Conservation (phyloP, 1,284 basidiomycete species). For the Ustilago tritici region DNA sequence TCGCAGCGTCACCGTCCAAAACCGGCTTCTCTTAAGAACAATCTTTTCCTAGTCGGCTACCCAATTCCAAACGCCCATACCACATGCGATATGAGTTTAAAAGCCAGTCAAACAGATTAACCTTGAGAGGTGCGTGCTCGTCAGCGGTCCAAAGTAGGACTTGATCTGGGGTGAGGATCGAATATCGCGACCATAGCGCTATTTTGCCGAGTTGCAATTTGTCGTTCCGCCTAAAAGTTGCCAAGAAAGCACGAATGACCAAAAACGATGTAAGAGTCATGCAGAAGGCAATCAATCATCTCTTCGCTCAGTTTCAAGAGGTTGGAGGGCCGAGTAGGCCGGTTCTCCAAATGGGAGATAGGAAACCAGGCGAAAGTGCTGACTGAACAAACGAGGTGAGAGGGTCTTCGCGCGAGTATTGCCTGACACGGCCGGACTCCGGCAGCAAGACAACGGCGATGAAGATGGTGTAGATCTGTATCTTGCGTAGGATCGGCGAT, state of each 20-base stretch:
- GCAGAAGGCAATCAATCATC: no score
- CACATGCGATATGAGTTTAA: neutral
- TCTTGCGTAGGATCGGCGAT: neutral
- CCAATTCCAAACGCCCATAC: neutral
- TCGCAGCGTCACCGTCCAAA: neutral
- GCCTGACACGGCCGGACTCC: neutral
- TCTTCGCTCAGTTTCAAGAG: neutral
- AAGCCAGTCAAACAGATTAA: slow-evolving; percentile 2
- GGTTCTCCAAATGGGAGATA: no score
- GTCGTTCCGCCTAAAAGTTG: neutral
- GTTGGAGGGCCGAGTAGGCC: neutral
- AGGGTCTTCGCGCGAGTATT: neutral
- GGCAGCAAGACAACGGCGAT: neutral
- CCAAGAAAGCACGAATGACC: neutral
- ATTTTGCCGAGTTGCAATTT: neutral
- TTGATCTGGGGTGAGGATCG: slow-evolving; percentile 14
- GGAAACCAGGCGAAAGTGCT: no score
- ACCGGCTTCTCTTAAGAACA: neutral
- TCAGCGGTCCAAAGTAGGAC: neutral
- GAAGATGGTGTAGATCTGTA: neutral
- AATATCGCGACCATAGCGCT: neutral
- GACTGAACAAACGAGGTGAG: neutral
- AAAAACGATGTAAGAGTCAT: neutral
- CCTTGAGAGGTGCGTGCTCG: neutral
- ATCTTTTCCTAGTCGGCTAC: neutral